Conservation (phyloP, 768 basidiomycete species). For the Psilocybe subaeruginosa region DNA sequence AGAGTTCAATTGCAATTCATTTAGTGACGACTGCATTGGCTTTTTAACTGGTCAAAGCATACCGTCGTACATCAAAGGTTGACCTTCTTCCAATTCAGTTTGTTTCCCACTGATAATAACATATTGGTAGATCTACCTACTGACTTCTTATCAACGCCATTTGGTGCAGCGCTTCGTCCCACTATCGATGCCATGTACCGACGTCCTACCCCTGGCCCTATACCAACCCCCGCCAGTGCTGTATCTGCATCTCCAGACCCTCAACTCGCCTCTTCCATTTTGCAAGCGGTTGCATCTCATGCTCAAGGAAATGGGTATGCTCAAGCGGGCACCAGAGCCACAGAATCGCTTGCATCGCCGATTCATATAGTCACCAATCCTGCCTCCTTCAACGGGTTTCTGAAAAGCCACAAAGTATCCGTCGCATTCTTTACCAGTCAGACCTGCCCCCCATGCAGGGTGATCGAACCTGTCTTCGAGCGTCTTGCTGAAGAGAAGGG, state of each 20-base stretch:
- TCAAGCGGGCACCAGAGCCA: slow-evolving; percentile 33
- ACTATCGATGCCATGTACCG: slow-evolving; percentile 92
- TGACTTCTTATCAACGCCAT: slow-evolving; percentile 88
- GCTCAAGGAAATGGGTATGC: slow-evolving; percentile 36
- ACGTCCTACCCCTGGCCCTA: slow-evolving; percentile 50
- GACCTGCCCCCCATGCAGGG: slow-evolving; percentile 76
- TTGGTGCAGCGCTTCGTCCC: slow-evolving; percentile 83
- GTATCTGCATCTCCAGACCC: slow-evolving; percentile 44
- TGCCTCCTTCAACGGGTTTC: slow-evolving; percentile 67
- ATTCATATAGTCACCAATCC: slow-evolving; percentile 77
- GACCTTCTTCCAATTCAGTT: slow-evolving; percentile 14
- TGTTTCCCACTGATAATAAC: background rate
- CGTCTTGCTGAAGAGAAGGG: slow-evolving; percentile 70
- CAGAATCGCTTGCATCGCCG: slow-evolving; percentile 58
- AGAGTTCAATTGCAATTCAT: slow-evolving; percentile 97
- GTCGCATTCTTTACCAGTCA: slow-evolving; percentile 83
- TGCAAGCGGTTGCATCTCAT: slow-evolving; percentile 59
- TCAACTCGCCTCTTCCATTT: slow-evolving; percentile 52
- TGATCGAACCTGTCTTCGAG: slow-evolving; percentile 86
- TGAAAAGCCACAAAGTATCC: slow-evolving; percentile 69
- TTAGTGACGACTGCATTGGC: slow-evolving; percentile 86
- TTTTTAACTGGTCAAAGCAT: slow-evolving; percentile 86
- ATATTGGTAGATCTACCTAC: slow-evolving; percentile 62
- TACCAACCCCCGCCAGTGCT: slow-evolving; percentile 33
- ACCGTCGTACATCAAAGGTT: slow-evolving; percentile 82